A percentile compares a stretch with the other conserved stretches of the same genome.
These are phyloP conservation scores for Erodium texanum DNA, from an alignment of 441 rosid genomes.

Conservation along the genomic window DNA sequence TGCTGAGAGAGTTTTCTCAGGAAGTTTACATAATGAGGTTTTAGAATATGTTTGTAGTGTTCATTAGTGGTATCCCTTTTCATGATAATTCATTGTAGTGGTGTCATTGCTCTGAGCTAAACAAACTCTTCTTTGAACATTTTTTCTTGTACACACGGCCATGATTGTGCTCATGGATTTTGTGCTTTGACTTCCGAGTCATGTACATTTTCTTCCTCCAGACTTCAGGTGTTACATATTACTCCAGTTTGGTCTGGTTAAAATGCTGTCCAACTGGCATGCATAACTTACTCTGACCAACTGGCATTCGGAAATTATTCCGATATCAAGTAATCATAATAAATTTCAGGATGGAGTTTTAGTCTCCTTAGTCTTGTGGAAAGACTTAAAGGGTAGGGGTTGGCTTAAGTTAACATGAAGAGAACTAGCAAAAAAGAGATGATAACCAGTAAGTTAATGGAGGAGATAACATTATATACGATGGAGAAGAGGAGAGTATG, in stretches of 20 bases:
- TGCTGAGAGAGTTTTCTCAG: conserved; percentile 79
- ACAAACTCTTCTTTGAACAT: background rate
- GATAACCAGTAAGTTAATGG: background rate
- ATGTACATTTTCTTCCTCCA: background rate
- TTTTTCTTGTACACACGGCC: background rate
- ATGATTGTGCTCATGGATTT: background rate
- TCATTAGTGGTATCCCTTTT: background rate
- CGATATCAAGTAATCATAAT: background rate
- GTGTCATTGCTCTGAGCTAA: background rate
- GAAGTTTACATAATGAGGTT: conserved; percentile 96
- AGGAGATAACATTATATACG: background rate
- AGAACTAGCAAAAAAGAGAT: background rate
- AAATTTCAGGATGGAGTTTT: background rate
- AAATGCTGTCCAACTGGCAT: background rate
- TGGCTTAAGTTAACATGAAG: background rate
- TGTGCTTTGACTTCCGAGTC: background rate
- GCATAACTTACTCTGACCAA: background rate
- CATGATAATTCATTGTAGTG: background rate
- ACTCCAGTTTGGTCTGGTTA: background rate
- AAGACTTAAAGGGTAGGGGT: background rate
- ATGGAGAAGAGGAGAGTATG: too few species aligned
- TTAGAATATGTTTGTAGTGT: conserved; percentile 19
- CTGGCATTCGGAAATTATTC: background rate
- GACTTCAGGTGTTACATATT: background rate
- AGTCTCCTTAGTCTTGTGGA: background rate